Base-by-base conservation (phyloP, 1,284 basidiomycete species). In the Irpex sp. region DNA sequence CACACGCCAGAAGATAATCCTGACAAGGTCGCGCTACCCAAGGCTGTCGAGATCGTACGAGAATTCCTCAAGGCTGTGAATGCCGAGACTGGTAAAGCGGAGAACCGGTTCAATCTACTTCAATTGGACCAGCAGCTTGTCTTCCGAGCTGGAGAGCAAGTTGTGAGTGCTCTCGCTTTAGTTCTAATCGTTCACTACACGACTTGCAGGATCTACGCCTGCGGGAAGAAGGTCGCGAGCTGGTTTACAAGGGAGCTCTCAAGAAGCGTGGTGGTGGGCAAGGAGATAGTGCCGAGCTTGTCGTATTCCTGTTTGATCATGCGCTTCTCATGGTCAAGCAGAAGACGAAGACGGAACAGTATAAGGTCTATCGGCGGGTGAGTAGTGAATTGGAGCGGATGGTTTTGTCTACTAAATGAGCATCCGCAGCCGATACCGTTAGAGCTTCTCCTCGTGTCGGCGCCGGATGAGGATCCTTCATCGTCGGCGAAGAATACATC, bases 251-350 rank as follows among this genome's bases (percentile, higher is more conserved):
- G 76, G 95, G 95, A n/a, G 81, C 89, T 37, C 80, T 99, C 69
- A 98, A 95, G 76, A 93, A 95, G 72, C 87, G 96, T 5, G 95
- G 96, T 58, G 89, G 81, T 4, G 79, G 80, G 4, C 83, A 90
- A 68, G 88, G 88, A 69, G 93, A 94, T 70, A 90, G 81, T 67
- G 90, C 95, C 5, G 97, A 99, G 74, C 80, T 98, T 61, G 87
- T 95, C 69, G 92, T 97, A 4, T 98, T 97, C 81, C 78, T 99
- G 68, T 98, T 99, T 72, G 97, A 99, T 74, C 97, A 99, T 77
- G 96, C 96, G 0, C 78, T 99, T 60, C 79, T 99, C 54, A 94
- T 99, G 84, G 95, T 94, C 67, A 99, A 99, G 80, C 85, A 93
- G 70, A 96, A 89, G 81, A 92, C 91, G 76, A 96, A 97, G 76